phyloP scores from a whole-genome alignment of 1,139 yeast species.

The Saccharomyces hybrid region DNA sequence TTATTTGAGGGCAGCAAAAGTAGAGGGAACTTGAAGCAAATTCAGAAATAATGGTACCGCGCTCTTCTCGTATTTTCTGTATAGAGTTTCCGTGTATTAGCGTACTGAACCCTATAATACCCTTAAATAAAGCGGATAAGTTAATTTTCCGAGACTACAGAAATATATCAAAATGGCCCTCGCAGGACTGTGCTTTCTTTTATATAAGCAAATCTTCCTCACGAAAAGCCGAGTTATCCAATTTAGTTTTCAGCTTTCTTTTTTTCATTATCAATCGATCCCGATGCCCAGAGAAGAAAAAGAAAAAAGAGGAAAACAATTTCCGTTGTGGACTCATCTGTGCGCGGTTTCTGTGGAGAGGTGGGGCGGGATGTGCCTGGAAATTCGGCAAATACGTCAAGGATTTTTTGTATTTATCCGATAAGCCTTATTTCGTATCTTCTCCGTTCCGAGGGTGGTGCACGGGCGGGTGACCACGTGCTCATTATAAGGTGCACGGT shows the following conservation, averaged over 20 bases:
- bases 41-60: not conserved
- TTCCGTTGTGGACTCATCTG: not conserved
- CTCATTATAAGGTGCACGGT: not conserved
- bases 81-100: not conserved
- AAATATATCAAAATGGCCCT: not conserved
- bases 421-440: not conserved
- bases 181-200: not conserved
- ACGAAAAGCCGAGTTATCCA: not conserved
- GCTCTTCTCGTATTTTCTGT: not conserved
- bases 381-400: not conserved
- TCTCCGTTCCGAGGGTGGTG: not conserved
- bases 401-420: not conserved
- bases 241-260: not conserved
- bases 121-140: not conserved
- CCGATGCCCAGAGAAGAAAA: slow-evolving; percentile 1
- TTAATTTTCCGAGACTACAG: not conserved
- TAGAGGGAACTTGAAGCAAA: not conserved
- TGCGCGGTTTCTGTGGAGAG: not conserved
- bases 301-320: not conserved
- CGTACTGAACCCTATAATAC: not conserved
- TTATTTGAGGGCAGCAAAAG: not conserved
- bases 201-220: not conserved
- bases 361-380: not conserved
- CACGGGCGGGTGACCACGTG: not conserved
- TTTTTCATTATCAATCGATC: not conserved